Conservation (phyloP, 495 filamentous ascomycete genomes). For the Neurospora sp. region DNA sequence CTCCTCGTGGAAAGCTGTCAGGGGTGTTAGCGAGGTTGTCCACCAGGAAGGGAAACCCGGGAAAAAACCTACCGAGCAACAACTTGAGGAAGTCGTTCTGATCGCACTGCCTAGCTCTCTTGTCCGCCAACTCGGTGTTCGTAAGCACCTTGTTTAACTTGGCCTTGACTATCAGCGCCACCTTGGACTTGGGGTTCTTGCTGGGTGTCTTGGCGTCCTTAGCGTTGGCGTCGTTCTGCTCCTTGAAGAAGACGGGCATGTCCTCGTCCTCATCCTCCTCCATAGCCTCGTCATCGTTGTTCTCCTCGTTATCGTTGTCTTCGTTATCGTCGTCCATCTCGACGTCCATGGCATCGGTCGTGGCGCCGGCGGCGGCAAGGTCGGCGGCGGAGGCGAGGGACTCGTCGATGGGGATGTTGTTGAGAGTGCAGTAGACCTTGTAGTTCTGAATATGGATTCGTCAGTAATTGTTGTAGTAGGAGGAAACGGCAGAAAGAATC, state of each 20-base stretch:
- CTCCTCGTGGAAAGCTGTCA: slow-evolving; percentile 62
- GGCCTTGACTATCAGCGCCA: slow-evolving; percentile 64
- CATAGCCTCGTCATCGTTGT: slow-evolving; percentile 29
- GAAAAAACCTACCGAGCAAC: slow-evolving; percentile 18
- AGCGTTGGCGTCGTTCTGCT: slow-evolving; percentile 40
- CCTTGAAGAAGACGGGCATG: slow-evolving; percentile 69
- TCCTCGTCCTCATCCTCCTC: slow-evolving; percentile 35
- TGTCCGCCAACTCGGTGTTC: slow-evolving; percentile 66
- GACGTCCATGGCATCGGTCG: slow-evolving; percentile 45
- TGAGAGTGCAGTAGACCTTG: slow-evolving; percentile 76
- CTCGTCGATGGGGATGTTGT: slow-evolving; percentile 70
- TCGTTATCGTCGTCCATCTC: slow-evolving; percentile 41
- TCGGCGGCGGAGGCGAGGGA: slow-evolving; percentile 30
- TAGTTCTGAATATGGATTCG: slow-evolving; percentile 46
- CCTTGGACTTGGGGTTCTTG: slow-evolving; percentile 56
- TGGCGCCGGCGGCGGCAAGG: slow-evolving; percentile 42
- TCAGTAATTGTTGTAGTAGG: too few relatives aligned
- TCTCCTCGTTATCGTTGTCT: slow-evolving; percentile 42
- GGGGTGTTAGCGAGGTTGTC: slow-evolving; percentile 17
- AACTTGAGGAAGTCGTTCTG: slow-evolving; percentile 75
- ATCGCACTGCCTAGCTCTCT: slow-evolving; percentile 73
- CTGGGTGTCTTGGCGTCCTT: slow-evolving; percentile 36
- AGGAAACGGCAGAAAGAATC: too few relatives aligned
- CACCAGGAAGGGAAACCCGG: background rate
- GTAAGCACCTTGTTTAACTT: slow-evolving; percentile 77